Evolutionary conservation across 106 monocot species (phyloP), one percentile per base, ranked within the genome.

Genomic region (Narthecium ossifragum): DNA sequence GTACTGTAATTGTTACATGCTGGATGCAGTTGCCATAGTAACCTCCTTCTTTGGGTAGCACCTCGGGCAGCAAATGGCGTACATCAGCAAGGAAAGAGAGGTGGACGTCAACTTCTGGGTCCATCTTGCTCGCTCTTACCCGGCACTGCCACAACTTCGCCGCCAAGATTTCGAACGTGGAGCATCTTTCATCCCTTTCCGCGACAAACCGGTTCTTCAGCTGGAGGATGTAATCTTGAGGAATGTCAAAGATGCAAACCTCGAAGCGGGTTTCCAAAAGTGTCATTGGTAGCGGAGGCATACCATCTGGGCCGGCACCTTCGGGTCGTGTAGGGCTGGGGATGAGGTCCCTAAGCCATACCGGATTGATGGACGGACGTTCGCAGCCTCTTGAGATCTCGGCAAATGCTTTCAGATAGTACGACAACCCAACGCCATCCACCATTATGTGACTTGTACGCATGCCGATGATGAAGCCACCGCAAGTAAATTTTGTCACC

Each of bases 1-100:
- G 24, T 10, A 51, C 74, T 2, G 53, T 10, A 21, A 68, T 36
- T 9, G 23, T 37, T 18, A 62, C 33, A 1, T 31, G 55, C 61
- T 66, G 61, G 26, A 69, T 43, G 56, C 66, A 75, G 57, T 75
- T 75, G 0, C 69, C 75, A 36, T 75, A 75, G 57, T 69, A 75
- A 10, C 70, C 76, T 37, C 51, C 55, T 0, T 33, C 10, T 22
- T 22, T 2, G 22, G 47, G 23, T 22, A 57, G 2, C 5, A 34
- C 29, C 0, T 55, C 18, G 6, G 48, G 31, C 29, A 76, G 0
- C 21, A 57, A 36, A 21, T 31, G 70, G 15, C 75, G 69, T 1
- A 47, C 59, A 10, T 67, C 64, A 14, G 59, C 70, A 5, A 40
- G 26, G 43, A 76, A 70, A 31, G 45, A 51, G 24, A 76, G 64